Evolutionary conservation across 2,329 filamentous ascomycete species (phyloP).

Genomic region (Bertia moriformis): DNA sequence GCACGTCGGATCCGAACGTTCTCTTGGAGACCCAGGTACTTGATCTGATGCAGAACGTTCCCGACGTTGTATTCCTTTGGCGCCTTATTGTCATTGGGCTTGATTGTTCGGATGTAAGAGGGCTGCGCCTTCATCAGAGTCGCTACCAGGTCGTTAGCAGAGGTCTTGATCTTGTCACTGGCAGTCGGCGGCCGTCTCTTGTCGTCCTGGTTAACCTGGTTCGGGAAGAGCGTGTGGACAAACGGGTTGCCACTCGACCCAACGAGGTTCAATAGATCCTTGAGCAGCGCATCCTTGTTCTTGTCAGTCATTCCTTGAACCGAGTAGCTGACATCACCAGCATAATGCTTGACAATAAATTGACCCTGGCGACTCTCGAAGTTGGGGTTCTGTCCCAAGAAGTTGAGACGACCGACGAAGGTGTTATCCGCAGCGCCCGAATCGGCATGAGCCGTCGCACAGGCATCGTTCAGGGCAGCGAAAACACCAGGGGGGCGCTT

Average conservation of each 20-base stretch:
- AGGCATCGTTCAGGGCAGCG: slow-evolving; percentile 91
- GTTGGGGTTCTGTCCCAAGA: slow-evolving; percentile 70
- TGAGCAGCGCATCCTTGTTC: slow-evolving; percentile 94
- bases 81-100: slow-evolving; percentile 98
- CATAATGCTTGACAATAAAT: slow-evolving; percentile 98
- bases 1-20: slow-evolving; percentile 95
- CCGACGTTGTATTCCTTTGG: slow-evolving; percentile 78
- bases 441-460: slow-evolving; percentile 94
- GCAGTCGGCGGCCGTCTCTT: slow-evolving; percentile 85
- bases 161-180: slow-evolving; percentile 87
- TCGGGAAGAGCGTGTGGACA: slow-evolving; percentile 75
- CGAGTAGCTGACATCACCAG: slow-evolving; percentile 87
- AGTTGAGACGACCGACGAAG: slow-evolving; percentile 84
- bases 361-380: slow-evolving; percentile 84
- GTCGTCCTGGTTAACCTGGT: slow-evolving; percentile 91
- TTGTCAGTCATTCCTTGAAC: slow-evolving; percentile 97
- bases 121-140: slow-evolving; percentile 95
- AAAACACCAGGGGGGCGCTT: slow-evolving; percentile 82
- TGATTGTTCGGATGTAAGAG: slow-evolving; percentile 97
- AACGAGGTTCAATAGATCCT: slow-evolving; percentile 80
- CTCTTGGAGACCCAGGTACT: slow-evolving; percentile 97
- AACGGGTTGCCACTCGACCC: slow-evolving; percentile 73
- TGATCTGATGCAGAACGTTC: slow-evolving; percentile 95
- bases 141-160: slow-evolving; percentile 84
- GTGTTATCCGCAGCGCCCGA: slow-evolving; percentile 86